Percentiles rank a stretch among this genome's conserved stretches.
Conservation (phyloP, 257 asterid genomes). For the Ajuga chamaepitys region DNA sequence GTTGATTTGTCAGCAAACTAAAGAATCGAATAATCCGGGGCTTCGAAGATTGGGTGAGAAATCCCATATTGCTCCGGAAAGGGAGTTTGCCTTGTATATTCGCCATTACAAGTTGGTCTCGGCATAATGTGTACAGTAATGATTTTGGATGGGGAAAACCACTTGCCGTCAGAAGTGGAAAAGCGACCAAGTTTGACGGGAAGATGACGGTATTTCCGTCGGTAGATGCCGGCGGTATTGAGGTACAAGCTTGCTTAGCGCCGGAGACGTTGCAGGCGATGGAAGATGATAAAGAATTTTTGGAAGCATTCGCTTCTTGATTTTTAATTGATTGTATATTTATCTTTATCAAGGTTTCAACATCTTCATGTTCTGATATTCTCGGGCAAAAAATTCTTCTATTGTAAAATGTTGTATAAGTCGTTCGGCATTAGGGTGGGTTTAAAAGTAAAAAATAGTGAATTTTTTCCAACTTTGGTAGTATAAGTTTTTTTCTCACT, state of each 20-base stretch:
- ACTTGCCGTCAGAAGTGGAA: conserved; percentile 33
- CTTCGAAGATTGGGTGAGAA: not conserved
- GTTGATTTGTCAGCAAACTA: not conserved
- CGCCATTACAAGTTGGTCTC: conserved; percentile 33
- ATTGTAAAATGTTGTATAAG: too few relatives aligned
- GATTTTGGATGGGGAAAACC: conserved; percentile 60
- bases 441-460: too few relatives aligned
- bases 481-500: too few relatives aligned
- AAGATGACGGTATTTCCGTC: conserved; percentile 31
- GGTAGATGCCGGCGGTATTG: conserved; percentile 36
- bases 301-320: too few relatives aligned
- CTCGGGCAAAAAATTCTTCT: too few relatives aligned
- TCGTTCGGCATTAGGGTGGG: too few relatives aligned
- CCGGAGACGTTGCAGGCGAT: conserved; percentile 23
- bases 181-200: conserved; percentile 31
- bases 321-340: too few relatives aligned
- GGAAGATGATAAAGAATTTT: conserved; percentile 29
- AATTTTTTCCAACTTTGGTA: too few relatives aligned
- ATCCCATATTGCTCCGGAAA: not conserved
- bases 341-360: too few relatives aligned
- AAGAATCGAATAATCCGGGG: not conserved
- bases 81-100: not conserved
- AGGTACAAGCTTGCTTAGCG: conserved; percentile 32
- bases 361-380: too few relatives aligned
- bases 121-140: conserved; percentile 33